phyloP scores from a whole-genome alignment of 495 filamentous ascomycete species.

The Hyaloscypha bicolor region DNA sequence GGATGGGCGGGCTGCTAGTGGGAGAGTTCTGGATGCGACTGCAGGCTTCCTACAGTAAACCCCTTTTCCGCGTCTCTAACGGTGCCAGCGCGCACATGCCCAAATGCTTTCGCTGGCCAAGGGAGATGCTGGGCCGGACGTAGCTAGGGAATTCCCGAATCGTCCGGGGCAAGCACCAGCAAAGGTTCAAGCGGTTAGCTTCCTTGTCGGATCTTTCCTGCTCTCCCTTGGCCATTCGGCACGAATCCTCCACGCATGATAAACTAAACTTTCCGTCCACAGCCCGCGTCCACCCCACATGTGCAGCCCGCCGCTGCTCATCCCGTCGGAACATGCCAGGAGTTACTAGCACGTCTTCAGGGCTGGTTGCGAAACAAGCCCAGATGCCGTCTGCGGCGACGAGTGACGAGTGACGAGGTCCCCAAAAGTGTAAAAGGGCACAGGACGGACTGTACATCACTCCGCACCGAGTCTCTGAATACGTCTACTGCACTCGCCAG shows the following conservation, averaged over 20 bases:
- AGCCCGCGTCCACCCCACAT: slow-evolving; percentile 4
- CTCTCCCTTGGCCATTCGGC: slow-evolving; percentile 11
- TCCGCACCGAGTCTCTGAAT: background rate
- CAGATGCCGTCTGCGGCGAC: background rate
- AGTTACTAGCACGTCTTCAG: background rate
- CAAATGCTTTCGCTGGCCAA: background rate
- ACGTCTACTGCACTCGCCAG: background rate
- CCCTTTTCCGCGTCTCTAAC: background rate
- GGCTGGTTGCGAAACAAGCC: slow-evolving; percentile 17
- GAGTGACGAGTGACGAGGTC: background rate
- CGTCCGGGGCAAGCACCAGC: background rate
- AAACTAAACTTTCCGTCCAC: background rate
- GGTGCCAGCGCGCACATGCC: background rate
- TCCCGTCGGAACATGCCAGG: slow-evolving; percentile 19
- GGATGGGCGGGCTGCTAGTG: background rate
- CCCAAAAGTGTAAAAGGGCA: background rate
- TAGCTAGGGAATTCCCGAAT: background rate
- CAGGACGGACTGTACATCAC: background rate
- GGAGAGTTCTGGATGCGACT: background rate
- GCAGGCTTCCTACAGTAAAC: background rate
- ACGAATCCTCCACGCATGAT: slow-evolving; percentile 13
- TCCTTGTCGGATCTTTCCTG: slow-evolving; percentile 1
- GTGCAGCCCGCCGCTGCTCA: slow-evolving; percentile 6
- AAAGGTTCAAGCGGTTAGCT: background rate
- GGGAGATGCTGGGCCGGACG: background rate